Conservation (phyloP, 306 rosid genomes). For the Hippophae tibetana region DNA sequence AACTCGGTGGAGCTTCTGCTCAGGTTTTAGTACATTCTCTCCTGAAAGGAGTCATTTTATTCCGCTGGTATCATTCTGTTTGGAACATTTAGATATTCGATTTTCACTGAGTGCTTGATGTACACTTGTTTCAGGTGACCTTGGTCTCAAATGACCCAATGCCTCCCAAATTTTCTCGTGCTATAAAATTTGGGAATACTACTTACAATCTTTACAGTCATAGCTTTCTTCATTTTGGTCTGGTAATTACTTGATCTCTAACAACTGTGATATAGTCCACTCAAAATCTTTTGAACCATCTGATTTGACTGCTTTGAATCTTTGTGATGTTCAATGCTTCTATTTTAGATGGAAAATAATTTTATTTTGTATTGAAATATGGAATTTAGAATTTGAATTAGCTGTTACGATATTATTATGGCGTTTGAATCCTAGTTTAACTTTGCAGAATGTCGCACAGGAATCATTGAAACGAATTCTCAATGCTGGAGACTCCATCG, state of each 20-base stretch:
- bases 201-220: constrained; percentile 84
- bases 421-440: constrained; percentile 13
- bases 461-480: constrained; percentile 72
- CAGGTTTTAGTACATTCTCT: constrained; percentile 30
- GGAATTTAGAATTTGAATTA: background rate
- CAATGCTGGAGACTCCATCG: constrained; percentile 29
- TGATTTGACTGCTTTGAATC: background rate
- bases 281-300: background rate
- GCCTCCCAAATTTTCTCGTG: constrained; percentile 49
- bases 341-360: background rate
- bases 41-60: background rate
- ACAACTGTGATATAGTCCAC: background rate
- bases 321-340: constrained; percentile 4
- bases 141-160: constrained; percentile 69
- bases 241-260: constrained; percentile 33
- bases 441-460: constrained; percentile 79
- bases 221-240: constrained; percentile 95
- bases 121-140: constrained; percentile 62
- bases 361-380: too few species aligned
- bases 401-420: constrained; percentile 8
- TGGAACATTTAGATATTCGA: constrained; percentile 8
- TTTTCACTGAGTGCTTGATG: constrained; percentile 6
- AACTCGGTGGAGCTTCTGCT: constrained; percentile 50
- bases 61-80: constrained; percentile 1
- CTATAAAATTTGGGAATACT: constrained; percentile 53